phyloP scores from a whole-genome alignment of 768 basidiomycete species.

The Lactarius quietus region DNA sequence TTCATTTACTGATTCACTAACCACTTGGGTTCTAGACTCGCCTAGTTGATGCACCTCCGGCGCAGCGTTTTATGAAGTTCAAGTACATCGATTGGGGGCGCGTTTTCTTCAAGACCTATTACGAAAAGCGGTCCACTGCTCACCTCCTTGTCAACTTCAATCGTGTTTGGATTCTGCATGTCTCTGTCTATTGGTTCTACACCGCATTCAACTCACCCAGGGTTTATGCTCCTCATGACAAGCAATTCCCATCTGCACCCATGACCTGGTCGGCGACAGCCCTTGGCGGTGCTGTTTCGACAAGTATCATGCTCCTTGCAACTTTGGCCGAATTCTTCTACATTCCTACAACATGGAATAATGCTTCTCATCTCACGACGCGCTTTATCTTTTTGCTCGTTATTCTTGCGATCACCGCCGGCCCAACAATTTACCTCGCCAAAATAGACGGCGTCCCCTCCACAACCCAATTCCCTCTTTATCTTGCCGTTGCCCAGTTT shows the following conservation, averaged over 20 bases:
- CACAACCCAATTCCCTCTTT: constrained; percentile 72
- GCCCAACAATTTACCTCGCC: constrained; percentile 92
- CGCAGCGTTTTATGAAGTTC: constrained; percentile 92
- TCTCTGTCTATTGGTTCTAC: constrained; percentile 94
- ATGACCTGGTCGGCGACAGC: constrained; percentile 97
- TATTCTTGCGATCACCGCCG: constrained; percentile 88
- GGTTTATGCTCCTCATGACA: constrained; percentile 74
- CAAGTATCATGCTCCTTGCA: constrained; percentile 89
- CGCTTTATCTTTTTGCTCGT: constrained; percentile 89
- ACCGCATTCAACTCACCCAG: constrained; percentile 96
- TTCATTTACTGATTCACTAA: constrained; percentile 10
- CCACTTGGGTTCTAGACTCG: constrained; percentile 55
- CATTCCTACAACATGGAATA: constrained; percentile 99
- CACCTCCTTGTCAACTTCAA: constrained; percentile 99
- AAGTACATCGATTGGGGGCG: constrained; percentile 90
- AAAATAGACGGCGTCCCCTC: constrained; percentile 65
- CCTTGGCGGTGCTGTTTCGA: constrained; percentile 93
- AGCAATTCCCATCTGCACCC: constrained; percentile 66
- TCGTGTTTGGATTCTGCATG: constrained; percentile 95
- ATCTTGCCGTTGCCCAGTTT: constrained; percentile 92
- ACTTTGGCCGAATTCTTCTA: constrained; percentile 94
- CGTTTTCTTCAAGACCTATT: constrained; percentile 99
- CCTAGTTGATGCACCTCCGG: constrained; percentile 84
- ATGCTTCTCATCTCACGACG: constrained; percentile 93
- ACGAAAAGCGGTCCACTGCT: constrained; percentile 88